phyloP scores from a whole-genome alignment of 495 filamentous ascomycete species.

The Ascodesmis nigricans region DNA sequence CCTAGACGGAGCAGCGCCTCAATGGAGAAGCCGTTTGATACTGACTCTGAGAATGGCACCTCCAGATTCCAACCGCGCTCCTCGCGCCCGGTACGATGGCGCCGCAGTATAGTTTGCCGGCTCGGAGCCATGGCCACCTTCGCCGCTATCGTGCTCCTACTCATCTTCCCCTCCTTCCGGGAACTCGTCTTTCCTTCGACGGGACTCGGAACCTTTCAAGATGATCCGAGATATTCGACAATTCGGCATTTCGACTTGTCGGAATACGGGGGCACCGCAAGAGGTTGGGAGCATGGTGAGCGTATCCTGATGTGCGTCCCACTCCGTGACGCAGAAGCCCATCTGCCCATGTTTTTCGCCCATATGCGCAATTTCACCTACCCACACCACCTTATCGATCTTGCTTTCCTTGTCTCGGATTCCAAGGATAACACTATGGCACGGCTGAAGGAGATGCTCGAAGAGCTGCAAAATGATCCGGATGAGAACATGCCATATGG shows the following conservation, averaged over 20 bases:
- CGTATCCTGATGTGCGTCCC: constrained; percentile 89
- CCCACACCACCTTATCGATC: constrained; percentile 83
- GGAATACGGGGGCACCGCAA: constrained; percentile 67
- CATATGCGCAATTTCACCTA: constrained; percentile 94
- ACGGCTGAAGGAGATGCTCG: constrained; percentile 48
- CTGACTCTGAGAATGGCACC: constrained; percentile 5
- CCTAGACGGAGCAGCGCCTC: too few species aligned
- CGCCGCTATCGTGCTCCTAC: constrained; percentile 30
- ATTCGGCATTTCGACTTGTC: constrained; percentile 91
- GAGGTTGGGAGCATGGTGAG: constrained; percentile 88
- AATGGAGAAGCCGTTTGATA: too few species aligned
- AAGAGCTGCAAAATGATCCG: constrained; percentile 55
- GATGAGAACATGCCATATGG: constrained; percentile 70
- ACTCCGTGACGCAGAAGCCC: constrained; percentile 75
- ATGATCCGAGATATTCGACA: constrained; percentile 67
- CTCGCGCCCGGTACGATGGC: constrained; percentile 48
- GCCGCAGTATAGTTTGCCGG: constrained; percentile 50
- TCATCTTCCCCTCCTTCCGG: constrained; percentile 42
- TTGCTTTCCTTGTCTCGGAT: constrained; percentile 93
- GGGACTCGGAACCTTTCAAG: constrained; percentile 46
- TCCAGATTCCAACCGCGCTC: constrained; percentile 72
- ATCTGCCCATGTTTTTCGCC: constrained; percentile 94
- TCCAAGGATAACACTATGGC: constrained; percentile 80
- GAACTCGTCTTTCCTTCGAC: constrained; percentile 46
- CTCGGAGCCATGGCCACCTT: constrained; percentile 30